Base-by-base conservation (phyloP, 257 asterid genomes). In the Solanum tacnaense region DNA sequence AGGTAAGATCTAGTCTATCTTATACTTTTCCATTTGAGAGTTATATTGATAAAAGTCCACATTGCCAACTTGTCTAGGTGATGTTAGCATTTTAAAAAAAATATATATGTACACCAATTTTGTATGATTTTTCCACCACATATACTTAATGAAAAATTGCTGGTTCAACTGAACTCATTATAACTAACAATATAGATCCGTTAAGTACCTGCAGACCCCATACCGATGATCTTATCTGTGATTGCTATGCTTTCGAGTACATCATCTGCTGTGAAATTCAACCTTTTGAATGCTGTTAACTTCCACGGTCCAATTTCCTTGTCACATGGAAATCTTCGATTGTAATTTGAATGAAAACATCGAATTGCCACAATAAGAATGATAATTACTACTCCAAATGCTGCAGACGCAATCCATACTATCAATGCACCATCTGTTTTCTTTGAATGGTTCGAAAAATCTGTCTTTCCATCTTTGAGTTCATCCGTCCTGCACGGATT, bases 221-320 rank as follows among this genome's bases (percentile, higher is more conserved):
- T 94, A 18, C 99, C 99, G 3, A 97, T 29, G 23, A 97, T 90
- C 91, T 91, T 90, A 27, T 96, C 93, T 9, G 93, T 92, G 91
- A 46, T 85, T 15, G 91, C 89, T 20, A 95, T 38, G 75, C 98
- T 92, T 89, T 96, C 96, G 21, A 94, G 46, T 1, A 97, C 96
- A 58, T 97, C 98, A 35, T 92, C 95, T 3, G 96, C 98, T 13
- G 98, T 92, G 93, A 94, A 97, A 86, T 92, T 94, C 72, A 97
- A 49, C 46, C 98, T 89, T 18, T 96, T 98, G 73, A 97, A 97
- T 2, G 99, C 98, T 4, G 99, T 97, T 32, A 97, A 87, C 71
- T 92, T 93, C 99, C 99, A 97, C 16, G 98, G 98, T 62, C 97
- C 98, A 4, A 86, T 72, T 56, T 91, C 94, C 8, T 78, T 83